Conservation (phyloP, 192 early-diverging fungal species). For the Linnemannia zychae region DNA sequence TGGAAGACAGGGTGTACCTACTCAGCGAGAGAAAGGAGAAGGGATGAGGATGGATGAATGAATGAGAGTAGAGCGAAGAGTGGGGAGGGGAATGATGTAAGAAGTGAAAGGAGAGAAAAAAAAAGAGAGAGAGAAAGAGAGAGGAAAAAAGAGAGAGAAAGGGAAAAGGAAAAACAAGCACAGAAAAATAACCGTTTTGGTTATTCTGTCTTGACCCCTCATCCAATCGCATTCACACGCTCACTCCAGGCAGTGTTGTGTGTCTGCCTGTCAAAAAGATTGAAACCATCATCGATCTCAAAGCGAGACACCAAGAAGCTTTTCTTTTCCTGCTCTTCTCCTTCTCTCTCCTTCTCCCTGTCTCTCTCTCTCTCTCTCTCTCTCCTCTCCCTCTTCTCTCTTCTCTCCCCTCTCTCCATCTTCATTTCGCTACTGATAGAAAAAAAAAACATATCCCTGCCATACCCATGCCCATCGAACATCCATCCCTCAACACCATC, state of each 20-base stretch:
- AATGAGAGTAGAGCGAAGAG: background rate
- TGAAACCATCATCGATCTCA: background rate
- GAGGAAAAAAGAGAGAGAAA: background rate
- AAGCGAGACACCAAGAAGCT: background rate
- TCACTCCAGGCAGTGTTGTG: background rate
- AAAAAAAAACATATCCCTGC: too few species aligned
- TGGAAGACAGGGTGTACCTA: background rate
- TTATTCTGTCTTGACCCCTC: too few species aligned
- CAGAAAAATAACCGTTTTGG: background rate
- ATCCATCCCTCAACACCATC: constrained; percentile 5
- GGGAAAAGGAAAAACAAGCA: background rate
- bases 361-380: background rate
- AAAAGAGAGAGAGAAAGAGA: background rate
- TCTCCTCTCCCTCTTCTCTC: background rate
- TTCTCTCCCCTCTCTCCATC: background rate
- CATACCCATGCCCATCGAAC: too few species aligned
- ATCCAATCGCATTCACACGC: background rate
- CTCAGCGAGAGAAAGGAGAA: background rate
- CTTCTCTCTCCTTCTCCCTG: background rate
- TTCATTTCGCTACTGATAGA: background rate
- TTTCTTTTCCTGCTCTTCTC: background rate
- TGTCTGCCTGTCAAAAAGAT: background rate
- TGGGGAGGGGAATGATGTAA: background rate
- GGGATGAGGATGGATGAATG: background rate
- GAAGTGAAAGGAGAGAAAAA: background rate